Evolutionary conservation across 768 basidiomycete species (phyloP), one percentile per base, ranked within the genome.

Genomic region (Leucosporidium yakuticum): DNA sequence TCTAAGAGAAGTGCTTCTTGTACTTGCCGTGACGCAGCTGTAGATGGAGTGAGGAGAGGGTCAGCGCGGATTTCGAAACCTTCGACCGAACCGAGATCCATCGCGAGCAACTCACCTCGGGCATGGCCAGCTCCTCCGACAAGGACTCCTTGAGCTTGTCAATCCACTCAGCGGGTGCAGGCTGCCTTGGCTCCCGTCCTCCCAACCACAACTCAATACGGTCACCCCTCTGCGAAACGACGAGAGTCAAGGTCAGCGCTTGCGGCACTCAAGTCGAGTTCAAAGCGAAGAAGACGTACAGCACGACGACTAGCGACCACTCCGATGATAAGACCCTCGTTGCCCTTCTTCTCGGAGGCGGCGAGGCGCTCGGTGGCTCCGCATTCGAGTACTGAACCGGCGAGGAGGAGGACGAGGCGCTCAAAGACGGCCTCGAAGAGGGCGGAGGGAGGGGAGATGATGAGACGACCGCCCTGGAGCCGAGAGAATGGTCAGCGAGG

Each of bases 201-300:
- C 67, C 68, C 44, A 72, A 44, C 71, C 71, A 72, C 20, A 72
- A 29, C 47, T 72, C 71, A 50, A 72, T 72, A 15, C 71, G 61
- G 57, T 72, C 71, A 6, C 71, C 71, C 0, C 71, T 27, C 56
- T 63, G 39, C 39, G 23, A 15, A 31, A 25, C 11, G 25, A 31
- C 9, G 21, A 25, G 2, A 9, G 32, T 4, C 25, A 49, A 36
- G 34, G 19, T n/a, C 27, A 21, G 39, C 39, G 39, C 39, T 44
- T 44, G 39, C 14, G 39, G 39, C 48, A 14, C 47, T 7, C 32
- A 44, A 32, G 48, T 32, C 20, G 21, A 14, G 17, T 5, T 2
- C 31, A 39, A 7, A 32, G 34, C 4, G 55, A 9, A 14, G n/a
- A 58, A 23, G 9, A n/a, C 23, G 36, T 17, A 63, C 62, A 6